Base-by-base conservation (phyloP, 2,329 filamentous ascomycete genomes). In the Atkinsonella texensis region DNA sequence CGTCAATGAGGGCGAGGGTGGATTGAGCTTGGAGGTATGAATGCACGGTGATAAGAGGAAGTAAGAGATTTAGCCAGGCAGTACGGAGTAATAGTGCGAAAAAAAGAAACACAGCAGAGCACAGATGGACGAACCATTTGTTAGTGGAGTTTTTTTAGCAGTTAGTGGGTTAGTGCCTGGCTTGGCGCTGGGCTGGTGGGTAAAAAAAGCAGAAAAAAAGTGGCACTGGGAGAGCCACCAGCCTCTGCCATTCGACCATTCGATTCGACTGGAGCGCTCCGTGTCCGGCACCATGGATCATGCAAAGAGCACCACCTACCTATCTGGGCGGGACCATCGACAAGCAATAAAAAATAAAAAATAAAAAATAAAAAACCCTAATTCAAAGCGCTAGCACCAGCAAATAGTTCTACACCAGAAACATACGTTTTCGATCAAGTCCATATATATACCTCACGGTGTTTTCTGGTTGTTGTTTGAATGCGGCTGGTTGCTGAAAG, bases 61-160 rank as follows among this genome's bases (percentile, higher is more conserved):
- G 45, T 39, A 47, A 48, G 40, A 53, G 39, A 51, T 47, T 45
- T 41, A 48, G 45, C 15, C 15, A 39, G 49, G 48, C 51, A 43
- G 48, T 41, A 5, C 20, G 20, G 20, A 6, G 28, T 28, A 28
- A 28, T 28, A 44, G 40, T 45, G 46, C 39, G 44, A 48, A 50
- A 28, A 46, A 35, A 46, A 42, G 43, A 46, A 50, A 33, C 17
- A 28, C 40, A 18, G 48, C 38, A 17, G 32, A 28, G 28, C 28
- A 28, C 18, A 31, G 45, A 31, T 38, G 31, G 12, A 35, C 7
- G 45, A 45, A 13, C 28, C 28, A 31, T 4, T 18, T n/a, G 43
- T 17, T 2, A 43, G 20, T 10, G 31, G 46, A n/a, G 11, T 33
- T 23, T 35, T 18, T 6, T 20, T 20, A 40, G 46, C n/a, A 28